Conservation (phyloP, 148 eudicot genomes). For the Vaccinium macrocarpon region DNA sequence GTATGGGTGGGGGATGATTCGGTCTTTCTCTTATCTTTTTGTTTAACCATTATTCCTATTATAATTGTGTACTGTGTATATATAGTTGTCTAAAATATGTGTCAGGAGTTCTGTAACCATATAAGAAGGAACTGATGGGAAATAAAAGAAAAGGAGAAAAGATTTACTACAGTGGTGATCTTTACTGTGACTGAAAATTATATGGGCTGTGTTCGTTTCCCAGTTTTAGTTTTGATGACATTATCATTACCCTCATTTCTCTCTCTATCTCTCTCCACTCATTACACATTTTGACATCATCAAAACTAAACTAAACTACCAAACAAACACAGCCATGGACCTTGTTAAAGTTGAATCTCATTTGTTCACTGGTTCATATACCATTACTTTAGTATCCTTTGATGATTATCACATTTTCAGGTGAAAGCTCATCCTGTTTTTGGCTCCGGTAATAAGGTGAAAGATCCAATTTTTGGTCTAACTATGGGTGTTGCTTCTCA, state of each 20-base stretch:
- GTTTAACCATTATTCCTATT: background rate
- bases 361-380: background rate
- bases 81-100: background rate
- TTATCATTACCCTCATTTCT: too few relatives aligned
- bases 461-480: constrained; percentile 94
- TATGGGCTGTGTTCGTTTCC: too few relatives aligned
- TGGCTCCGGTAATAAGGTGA: constrained; percentile 80
- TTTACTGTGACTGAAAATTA: background rate
- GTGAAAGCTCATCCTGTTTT: constrained; percentile 76
- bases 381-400: background rate
- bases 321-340: background rate
- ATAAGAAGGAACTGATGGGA: background rate
- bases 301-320: too few relatives aligned
- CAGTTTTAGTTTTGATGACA: too few relatives aligned
- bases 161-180: background rate
- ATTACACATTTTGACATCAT: too few relatives aligned
- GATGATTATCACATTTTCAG: constrained; percentile 28
- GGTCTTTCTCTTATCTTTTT: background rate
- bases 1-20: too few relatives aligned
- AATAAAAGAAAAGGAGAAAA: background rate
- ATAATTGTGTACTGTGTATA: background rate
- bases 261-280: too few relatives aligned
- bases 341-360: background rate
- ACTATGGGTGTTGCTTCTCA: constrained; percentile 83
- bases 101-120: background rate